These are phyloP conservation scores for Polychaeton citri DNA, from an alignment of 2,329 filamentous ascomycete genomes.

Conservation along the genomic window DNA sequence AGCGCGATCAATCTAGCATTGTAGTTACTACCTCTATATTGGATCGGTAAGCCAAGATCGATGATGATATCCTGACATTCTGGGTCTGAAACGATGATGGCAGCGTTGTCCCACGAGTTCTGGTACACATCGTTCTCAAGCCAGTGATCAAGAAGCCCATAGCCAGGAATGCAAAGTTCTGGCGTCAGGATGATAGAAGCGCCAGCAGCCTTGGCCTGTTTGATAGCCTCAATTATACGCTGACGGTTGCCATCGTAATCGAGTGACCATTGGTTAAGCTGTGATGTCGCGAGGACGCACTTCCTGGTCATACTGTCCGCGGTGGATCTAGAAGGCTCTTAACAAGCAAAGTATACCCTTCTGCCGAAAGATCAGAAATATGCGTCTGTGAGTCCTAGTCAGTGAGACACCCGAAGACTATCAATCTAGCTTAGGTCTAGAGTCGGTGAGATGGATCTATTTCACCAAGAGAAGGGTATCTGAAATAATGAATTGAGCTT, in stretches of 20 bases:
- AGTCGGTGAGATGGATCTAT: no score
- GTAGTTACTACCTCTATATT: constrained; percentile 49
- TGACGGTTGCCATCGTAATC: constrained; percentile 52
- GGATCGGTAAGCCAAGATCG: constrained; percentile 39
- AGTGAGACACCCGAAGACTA: no score
- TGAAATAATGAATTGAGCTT: no score
- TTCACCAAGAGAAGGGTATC: no score
- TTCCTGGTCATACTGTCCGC: constrained; percentile 15
- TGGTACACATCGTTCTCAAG: constrained; percentile 27
- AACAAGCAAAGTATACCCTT: no score
- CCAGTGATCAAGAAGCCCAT: constrained; percentile 55
- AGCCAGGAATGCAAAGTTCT: constrained; percentile 44
- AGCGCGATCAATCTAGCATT: constrained; percentile 53
- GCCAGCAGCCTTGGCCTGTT: constrained; percentile 44
- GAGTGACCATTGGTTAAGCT: constrained; percentile 35
- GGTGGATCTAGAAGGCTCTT: no score
- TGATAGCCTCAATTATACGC: constrained; percentile 51
- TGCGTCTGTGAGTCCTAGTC: no score
- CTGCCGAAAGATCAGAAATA: no score
- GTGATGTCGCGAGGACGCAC: constrained; percentile 30
- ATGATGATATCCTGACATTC: constrained; percentile 53
- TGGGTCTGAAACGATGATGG: constrained; percentile 45
- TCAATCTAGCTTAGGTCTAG: no score
- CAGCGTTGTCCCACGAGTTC: constrained; percentile 46
- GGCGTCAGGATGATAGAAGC: constrained; percentile 43